These are phyloP conservation scores for Solanum hybrid DNA, from an alignment of 305 asterid species.

Conservation along the genomic window DNA sequence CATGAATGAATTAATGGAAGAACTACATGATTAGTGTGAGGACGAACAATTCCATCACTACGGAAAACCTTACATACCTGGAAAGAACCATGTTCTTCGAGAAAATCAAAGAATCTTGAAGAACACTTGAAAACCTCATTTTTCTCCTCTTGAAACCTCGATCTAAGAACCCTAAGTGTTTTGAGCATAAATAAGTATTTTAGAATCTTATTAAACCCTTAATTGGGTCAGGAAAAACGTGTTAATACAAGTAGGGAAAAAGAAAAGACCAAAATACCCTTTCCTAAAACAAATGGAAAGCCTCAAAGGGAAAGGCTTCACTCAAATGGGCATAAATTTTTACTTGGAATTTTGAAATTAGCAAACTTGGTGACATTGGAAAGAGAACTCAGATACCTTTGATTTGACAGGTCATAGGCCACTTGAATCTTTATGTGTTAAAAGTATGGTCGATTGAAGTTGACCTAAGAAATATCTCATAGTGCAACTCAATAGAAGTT, in stretches of 20 bases:
- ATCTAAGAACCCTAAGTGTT: not conserved
- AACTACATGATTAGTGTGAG: not conserved
- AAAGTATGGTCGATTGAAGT: not conserved
- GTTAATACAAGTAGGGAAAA: not conserved
- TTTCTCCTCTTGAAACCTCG: not conserved
- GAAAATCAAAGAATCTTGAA: not conserved
- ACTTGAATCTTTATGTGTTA: not conserved
- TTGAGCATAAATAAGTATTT: no score
- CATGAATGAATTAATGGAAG: not conserved
- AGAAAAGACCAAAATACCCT: not conserved
- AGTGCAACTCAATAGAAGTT: not conserved
- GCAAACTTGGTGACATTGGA: not conserved
- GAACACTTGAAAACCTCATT: not conserved
- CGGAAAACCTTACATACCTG: not conserved
- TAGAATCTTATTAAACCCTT: not conserved
- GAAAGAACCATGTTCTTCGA: not conserved
- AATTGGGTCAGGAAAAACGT: not conserved
- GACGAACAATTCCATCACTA: not conserved
- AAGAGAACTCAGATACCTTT: not conserved
- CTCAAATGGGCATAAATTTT: not conserved
- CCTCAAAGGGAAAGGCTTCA: not conserved
- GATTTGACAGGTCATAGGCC: not conserved
- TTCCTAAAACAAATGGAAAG: not conserved
- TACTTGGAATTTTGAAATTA: no score
- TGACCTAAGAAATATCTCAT: not conserved